A percentile compares a stretch with the other conserved stretches of the same genome.
These are phyloP conservation scores for Phytophthora quininea DNA, from an alignment of 352 stramenopile species.

Conservation along the genomic window DNA sequence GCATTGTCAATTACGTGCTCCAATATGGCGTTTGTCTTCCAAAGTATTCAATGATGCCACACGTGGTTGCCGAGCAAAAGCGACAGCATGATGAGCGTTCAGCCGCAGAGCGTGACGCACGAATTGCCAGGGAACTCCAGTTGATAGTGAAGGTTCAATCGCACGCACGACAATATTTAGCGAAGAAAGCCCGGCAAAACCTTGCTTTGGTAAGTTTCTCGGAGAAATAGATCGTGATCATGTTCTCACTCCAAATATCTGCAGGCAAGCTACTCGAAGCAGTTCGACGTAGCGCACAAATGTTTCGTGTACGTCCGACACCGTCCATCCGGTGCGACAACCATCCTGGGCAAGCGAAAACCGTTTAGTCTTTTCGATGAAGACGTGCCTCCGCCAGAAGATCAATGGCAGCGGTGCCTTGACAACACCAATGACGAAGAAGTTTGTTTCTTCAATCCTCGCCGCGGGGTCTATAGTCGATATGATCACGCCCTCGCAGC, in stretches of 20 bases:
- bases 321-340: slow-evolving; percentile 6
- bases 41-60: slow-evolving; percentile 45
- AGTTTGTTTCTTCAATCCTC: slow-evolving; percentile 49
- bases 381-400: slow-evolving; percentile 49
- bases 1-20: slow-evolving; percentile 47
- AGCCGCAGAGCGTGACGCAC: neutral
- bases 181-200: slow-evolving; percentile 30
- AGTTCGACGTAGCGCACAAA: slow-evolving; percentile 34
- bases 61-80: slow-evolving; percentile 37
- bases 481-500: slow-evolving; percentile 48
- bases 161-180: slow-evolving; percentile 37
- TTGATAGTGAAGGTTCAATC: slow-evolving; percentile 45
- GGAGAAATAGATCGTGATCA: neutral
- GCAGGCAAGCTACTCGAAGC: slow-evolving; percentile 53
- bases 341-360: slow-evolving; percentile 35
- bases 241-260: neutral
- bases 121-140: slow-evolving; percentile 19
- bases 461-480: slow-evolving; percentile 43
- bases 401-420: slow-evolving; percentile 44
- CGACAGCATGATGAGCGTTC: slow-evolving; percentile 1
- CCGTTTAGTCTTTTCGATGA: slow-evolving; percentile 50
- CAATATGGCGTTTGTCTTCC: slow-evolving; percentile 32
- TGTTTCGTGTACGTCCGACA: slow-evolving; percentile 47
- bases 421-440: neutral
- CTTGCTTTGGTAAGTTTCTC: slow-evolving; percentile 39